Conservation (phyloP, 202 grass and related monocot species). For the Brachypodium distachyon region DNA sequence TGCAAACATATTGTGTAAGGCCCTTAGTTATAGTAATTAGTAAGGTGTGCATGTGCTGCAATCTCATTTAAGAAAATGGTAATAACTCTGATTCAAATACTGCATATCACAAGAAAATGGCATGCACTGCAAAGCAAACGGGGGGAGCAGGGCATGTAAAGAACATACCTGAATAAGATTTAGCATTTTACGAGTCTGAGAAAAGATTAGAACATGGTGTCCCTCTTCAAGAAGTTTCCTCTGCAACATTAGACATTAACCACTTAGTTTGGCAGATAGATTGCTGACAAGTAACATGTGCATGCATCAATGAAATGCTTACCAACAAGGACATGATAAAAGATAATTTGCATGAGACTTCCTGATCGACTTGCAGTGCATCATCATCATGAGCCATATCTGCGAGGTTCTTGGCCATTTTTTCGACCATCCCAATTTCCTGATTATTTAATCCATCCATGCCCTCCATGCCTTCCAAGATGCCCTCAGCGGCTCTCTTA, state of each 20-base stretch:
- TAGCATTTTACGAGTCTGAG: constrained; percentile 87
- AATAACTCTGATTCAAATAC: neutral
- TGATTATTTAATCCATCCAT: constrained; percentile 50
- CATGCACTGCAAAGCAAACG: neutral
- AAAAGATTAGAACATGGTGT: constrained; percentile 78
- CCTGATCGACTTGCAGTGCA: constrained; percentile 40
- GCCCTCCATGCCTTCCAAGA: constrained; percentile 64
- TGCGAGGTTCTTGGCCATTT: constrained; percentile 76
- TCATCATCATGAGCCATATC: constrained; percentile 50
- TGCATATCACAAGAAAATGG: neutral
- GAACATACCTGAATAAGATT: constrained; percentile 74
- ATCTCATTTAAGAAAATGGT: too few species aligned
- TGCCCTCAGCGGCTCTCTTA: constrained; percentile 74
- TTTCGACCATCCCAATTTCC: constrained; percentile 63
- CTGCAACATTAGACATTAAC: constrained; percentile 38
- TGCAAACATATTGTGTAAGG: too few species aligned
- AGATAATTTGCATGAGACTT: constrained; percentile 78
- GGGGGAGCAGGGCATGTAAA: too few species aligned
- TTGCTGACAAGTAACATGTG: neutral
- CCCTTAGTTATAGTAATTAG: too few species aligned
- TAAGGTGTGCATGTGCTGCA: neutral
- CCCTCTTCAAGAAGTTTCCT: constrained; percentile 71
- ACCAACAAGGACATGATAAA: constrained; percentile 88
- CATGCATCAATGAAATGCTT: constrained; percentile 23
- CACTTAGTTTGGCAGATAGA: constrained; percentile 26